Evolutionary conservation across 1,284 basidiomycete genomes (phyloP).

Genomic region (Fomitopsis schrenkii): DNA sequence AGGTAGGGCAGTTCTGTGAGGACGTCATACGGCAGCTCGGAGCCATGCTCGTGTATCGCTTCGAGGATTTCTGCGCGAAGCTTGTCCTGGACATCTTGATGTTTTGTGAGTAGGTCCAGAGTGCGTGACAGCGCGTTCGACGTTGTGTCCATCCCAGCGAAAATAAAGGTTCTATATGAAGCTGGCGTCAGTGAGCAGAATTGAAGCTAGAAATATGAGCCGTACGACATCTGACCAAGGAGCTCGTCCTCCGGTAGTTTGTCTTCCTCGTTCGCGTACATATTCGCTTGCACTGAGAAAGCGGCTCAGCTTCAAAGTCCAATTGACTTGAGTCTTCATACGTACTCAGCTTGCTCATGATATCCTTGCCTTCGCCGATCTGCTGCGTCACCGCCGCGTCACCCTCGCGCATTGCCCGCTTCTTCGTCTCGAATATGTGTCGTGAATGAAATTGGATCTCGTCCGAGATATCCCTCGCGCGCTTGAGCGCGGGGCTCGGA

Average conservation of each 20-base stretch:
- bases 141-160: conserved; percentile 10
- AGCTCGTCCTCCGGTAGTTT: conserved; percentile 23
- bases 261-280: conserved; percentile 17
- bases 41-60: not conserved
- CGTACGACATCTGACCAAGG: conserved; percentile 24
- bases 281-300: conserved; percentile 16
- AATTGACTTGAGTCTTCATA: not conserved
- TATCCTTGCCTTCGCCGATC: conserved; percentile 26
- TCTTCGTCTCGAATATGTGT: conserved; percentile 20
- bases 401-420: conserved; percentile 18
- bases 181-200: not conserved
- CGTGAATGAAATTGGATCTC: conserved; percentile 12
- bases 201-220: not conserved
- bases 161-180: conserved; percentile 6
- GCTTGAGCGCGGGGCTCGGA: conserved; percentile 13
- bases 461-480: conserved; percentile 15
- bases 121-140: conserved; percentile 6
- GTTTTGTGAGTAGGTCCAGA: conserved; percentile 8
- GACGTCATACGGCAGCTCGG: conserved; percentile 9
- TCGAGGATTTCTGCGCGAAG: conserved; percentile 8
- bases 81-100: conserved; percentile 12
- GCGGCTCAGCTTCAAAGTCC: not conserved
- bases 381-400: conserved; percentile 23
- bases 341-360: conserved; percentile 29
- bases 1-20: conserved; percentile 10